Conservation (phyloP, 2,329 filamentous ascomycete genomes). For the Taxawa tesnikishii region DNA sequence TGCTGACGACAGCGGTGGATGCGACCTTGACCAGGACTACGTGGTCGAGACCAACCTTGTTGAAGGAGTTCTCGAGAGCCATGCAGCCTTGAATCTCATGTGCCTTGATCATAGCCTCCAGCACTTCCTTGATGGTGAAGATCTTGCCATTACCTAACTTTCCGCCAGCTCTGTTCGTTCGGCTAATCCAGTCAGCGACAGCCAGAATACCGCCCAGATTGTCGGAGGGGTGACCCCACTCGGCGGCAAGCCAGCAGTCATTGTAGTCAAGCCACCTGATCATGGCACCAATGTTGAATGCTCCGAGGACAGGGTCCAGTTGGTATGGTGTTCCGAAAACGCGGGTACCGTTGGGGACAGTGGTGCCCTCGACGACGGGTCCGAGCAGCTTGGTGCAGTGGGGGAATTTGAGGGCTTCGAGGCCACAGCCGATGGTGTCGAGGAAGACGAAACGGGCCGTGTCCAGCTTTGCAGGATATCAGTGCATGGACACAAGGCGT, state of each 20-base stretch:
- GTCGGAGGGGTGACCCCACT: constrained; percentile 98
- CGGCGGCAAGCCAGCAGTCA: constrained; percentile 97
- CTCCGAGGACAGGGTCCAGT: constrained; percentile 87
- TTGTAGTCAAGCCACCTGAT: constrained; percentile 99
- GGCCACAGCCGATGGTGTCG: constrained; percentile 91
- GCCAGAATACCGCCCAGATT: constrained; percentile 95
- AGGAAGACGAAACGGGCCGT: constrained; percentile 94
- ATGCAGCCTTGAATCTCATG: constrained; percentile 98
- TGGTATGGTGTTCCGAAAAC: constrained; percentile 88
- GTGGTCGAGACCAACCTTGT: constrained; percentile 96
- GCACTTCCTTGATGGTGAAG: constrained; percentile 77
- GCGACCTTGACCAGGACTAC: constrained; percentile 97
- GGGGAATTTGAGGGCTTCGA: constrained; percentile 90
- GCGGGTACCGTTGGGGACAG: constrained; percentile 82
- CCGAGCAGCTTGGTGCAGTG: constrained; percentile 93
- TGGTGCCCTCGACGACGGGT: constrained; percentile 78
- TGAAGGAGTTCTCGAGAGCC: constrained; percentile 95
- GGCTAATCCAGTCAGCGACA: constrained; percentile 93
- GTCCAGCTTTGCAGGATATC: constrained; percentile 76
- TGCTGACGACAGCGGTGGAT: constrained; percentile 83
- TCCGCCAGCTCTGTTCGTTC: constrained; percentile 81
- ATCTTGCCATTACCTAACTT: constrained; percentile 60
- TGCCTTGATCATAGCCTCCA: constrained; percentile 92
- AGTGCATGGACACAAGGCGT: constrained; percentile 12
- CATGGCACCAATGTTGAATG: constrained; percentile 98